Percentiles rank a stretch among this genome's conserved stretches.
Evolutionary conservation across 495 filamentous ascomycete genomes (phyloP).

Genomic region (Xylaria grammica): DNA sequence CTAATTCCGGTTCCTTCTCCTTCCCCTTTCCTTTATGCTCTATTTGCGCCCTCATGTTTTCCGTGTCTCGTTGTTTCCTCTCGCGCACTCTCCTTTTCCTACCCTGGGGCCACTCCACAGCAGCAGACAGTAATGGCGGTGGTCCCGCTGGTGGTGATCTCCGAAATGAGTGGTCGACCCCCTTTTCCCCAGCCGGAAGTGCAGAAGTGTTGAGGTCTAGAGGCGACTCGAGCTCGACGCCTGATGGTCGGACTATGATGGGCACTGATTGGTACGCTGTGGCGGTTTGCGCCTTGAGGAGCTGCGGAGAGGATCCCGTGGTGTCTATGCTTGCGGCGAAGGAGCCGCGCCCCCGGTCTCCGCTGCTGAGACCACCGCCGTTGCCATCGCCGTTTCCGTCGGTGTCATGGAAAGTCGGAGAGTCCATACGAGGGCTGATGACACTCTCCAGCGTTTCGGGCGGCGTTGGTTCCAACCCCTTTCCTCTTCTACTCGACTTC

Average conservation of each 20-base stretch:
- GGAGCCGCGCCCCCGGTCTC: conserved; percentile 21
- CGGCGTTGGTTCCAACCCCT: not conserved
- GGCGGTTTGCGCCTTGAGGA: conserved; percentile 34
- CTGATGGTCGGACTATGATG: conserved; percentile 30
- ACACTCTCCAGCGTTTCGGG: not conserved
- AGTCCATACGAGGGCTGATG: too few species aligned
- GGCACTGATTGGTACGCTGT: conserved; percentile 33
- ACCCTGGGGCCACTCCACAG: conserved; percentile 7
- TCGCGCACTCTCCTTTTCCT: conserved; percentile 35
- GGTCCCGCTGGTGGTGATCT: conserved; percentile 6
- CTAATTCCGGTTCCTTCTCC: not conserved
- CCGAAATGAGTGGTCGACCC: not conserved
- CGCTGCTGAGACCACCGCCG: conserved; percentile 9
- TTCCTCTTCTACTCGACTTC: conserved; percentile 31
- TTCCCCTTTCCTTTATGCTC: conserved; percentile 5
- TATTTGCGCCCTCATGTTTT: conserved; percentile 22
- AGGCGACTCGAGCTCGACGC: conserved; percentile 24
- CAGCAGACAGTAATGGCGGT: not conserved
- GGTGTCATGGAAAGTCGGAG: not conserved
- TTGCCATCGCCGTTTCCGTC: not conserved
- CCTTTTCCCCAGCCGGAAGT: not conserved
- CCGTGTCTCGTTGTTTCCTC: conserved; percentile 36
- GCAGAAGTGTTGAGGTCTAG: conserved; percentile 24
- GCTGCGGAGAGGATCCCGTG: conserved; percentile 29
- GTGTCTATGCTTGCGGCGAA: conserved; percentile 36